A percentile compares a stretch with the other conserved stretches of the same genome.
phyloP scores from a whole-genome alignment of 306 rosid genomes.

The Sicyos edulis region DNA sequence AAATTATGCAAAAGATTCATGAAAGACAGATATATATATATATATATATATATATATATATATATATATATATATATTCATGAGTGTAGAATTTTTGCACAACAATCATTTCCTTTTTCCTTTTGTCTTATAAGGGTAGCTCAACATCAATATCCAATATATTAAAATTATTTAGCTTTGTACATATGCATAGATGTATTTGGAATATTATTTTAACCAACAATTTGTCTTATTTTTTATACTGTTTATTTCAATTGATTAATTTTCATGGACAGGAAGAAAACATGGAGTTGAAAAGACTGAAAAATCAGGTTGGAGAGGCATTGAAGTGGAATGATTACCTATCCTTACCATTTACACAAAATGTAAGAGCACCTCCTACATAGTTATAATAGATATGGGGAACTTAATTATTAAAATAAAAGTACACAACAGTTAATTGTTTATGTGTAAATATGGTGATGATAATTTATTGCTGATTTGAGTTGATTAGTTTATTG shows the following conservation, averaged over 20 bases:
- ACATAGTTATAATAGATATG: too few relatives aligned
- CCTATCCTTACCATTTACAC: conserved; percentile 80
- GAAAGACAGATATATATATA: too few relatives aligned
- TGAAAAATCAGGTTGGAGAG: conserved; percentile 59
- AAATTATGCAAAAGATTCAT: too few relatives aligned
- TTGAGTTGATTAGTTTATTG: too few relatives aligned
- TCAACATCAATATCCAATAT: background rate
- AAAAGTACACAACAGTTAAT: too few relatives aligned
- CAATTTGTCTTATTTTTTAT: background rate
- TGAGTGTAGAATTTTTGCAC: background rate
- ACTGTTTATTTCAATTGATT: too few relatives aligned
- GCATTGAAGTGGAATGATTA: conserved; percentile 74
- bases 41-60: too few relatives aligned
- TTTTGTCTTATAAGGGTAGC: background rate
- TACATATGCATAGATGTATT: background rate
- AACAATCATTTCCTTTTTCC: background rate
- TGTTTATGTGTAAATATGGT: too few relatives aligned
- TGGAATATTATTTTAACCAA: background rate
- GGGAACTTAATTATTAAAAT: too few relatives aligned
- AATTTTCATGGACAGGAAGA: conserved; percentile 51
- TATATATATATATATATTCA: background rate
- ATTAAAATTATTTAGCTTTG: background rate
- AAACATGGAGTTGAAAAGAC: conserved; percentile 60
- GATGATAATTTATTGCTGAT: too few relatives aligned
- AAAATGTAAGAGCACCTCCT: conserved; percentile 41